phyloP scores from a whole-genome alignment of 192 early-diverging fungal species.

The Backusella australiensis region DNA sequence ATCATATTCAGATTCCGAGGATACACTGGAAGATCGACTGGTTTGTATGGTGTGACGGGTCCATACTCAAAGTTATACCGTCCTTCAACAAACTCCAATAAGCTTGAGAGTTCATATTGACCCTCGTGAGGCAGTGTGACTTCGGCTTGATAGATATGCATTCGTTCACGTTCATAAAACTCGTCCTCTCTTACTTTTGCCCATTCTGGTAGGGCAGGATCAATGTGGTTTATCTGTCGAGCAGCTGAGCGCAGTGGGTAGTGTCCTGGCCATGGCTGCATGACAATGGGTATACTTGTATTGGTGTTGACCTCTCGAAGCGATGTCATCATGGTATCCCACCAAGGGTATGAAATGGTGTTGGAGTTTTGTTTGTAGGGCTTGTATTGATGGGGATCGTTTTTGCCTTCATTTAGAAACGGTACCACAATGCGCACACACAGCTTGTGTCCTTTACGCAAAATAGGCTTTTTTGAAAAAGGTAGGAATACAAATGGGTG shows the following conservation, averaged over 20 bases:
- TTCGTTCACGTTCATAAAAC: slow-evolving; percentile 19
- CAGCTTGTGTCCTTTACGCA: slow-evolving; percentile 26
- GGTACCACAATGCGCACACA: slow-evolving; percentile 47
- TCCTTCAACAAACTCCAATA: slow-evolving; percentile 44
- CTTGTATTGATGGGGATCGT: slow-evolving; percentile 9
- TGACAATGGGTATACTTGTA: slow-evolving; percentile 7
- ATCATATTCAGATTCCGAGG: slow-evolving; percentile 6
- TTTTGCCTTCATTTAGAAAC: background rate
- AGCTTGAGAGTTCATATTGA: slow-evolving; percentile 29
- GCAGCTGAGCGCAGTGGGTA: background rate
- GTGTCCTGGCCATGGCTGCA: slow-evolving; percentile 27
- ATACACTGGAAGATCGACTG: slow-evolving; percentile 29
- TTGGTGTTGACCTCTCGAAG: slow-evolving; percentile 8
- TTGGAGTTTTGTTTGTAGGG: slow-evolving; percentile 1
- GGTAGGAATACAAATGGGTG: slow-evolving; percentile 28
- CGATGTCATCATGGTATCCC: slow-evolving; percentile 24
- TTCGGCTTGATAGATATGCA: slow-evolving; percentile 51
- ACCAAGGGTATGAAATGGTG: slow-evolving; percentile 13
- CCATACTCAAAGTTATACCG: slow-evolving; percentile 48
- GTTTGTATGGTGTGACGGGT: slow-evolving; percentile 33
- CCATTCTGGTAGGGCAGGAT: slow-evolving; percentile 14
- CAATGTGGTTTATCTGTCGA: background rate
- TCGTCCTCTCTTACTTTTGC: background rate
- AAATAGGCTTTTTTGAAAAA: background rate
- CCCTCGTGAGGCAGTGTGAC: slow-evolving; percentile 40